A percentile compares a stretch with the other conserved stretches of the same genome.
phyloP scores from a whole-genome alignment of 2,329 filamentous ascomycete genomes.

The Beauveria brongniartii region DNA sequence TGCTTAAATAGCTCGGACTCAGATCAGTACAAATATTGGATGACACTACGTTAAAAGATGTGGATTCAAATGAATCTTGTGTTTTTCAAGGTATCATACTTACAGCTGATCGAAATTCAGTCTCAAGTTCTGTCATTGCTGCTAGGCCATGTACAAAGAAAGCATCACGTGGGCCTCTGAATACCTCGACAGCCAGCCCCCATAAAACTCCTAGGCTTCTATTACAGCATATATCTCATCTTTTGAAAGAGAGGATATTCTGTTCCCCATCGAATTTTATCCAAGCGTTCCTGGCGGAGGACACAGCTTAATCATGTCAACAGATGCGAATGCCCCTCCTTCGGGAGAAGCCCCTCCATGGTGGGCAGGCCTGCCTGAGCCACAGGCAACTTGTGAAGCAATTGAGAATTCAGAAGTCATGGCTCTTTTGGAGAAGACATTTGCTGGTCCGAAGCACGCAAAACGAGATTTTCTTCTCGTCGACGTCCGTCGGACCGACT shows the following conservation, averaged over 20 bases:
- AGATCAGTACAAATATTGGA: too few relatives aligned
- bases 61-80: too few relatives aligned
- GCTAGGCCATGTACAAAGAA: too few relatives aligned
- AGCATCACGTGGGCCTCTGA: too few relatives aligned
- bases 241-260: not conserved
- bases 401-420: slow-evolving; percentile 34
- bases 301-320: not conserved
- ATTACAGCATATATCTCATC: not conserved
- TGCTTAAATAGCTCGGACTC: slow-evolving; percentile 21
- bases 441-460: slow-evolving; percentile 20
- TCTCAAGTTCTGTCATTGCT: too few relatives aligned
- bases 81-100: too few relatives aligned
- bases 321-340: slow-evolving; percentile 5
- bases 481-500: slow-evolving; percentile 46
- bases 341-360: slow-evolving; percentile 21
- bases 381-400: slow-evolving; percentile 28
- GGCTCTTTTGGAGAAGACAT: slow-evolving; percentile 30
- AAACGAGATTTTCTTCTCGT: slow-evolving; percentile 37
- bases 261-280: not conserved
- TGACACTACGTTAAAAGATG: too few relatives aligned
- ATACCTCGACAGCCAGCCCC: too few relatives aligned
- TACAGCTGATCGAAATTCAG: too few relatives aligned
- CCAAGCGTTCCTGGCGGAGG: not conserved
- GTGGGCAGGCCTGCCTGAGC: slow-evolving; percentile 36
- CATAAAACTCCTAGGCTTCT: too few relatives aligned